Conservation (phyloP, 2,329 filamentous ascomycete genomes). For the Fusarium protoensiforme region DNA sequence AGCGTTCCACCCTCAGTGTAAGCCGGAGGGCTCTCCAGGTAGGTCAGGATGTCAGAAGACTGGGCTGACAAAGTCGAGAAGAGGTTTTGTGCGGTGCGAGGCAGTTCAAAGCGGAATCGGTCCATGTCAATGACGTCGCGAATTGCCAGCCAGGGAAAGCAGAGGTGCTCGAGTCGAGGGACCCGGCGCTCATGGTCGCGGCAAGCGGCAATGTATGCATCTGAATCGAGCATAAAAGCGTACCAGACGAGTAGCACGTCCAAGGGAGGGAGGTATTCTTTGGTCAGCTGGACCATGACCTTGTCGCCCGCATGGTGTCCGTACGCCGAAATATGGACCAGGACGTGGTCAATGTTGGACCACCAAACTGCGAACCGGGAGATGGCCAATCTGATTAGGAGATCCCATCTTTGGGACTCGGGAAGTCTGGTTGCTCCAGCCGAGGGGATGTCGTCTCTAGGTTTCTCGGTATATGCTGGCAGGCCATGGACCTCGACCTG, state of each 20-base stretch:
- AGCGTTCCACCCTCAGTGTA: background rate
- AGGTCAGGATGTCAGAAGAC: conserved; percentile 20
- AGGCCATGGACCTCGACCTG: conserved; percentile 1
- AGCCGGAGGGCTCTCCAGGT: conserved; percentile 19
- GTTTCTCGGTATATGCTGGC: conserved; percentile 9
- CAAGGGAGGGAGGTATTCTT: conserved; percentile 22
- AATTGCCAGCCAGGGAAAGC: conserved; percentile 28
- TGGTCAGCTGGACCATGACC: conserved; percentile 18
- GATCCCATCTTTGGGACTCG: conserved; percentile 23
- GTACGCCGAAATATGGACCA: conserved; percentile 17
- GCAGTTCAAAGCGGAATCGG: conserved; percentile 8
- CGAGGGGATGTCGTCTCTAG: background rate
- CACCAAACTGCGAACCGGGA: conserved; percentile 25
- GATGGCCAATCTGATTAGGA: conserved; percentile 19
- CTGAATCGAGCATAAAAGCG: conserved; percentile 4
- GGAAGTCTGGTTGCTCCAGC: background rate
- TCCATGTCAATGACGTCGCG: conserved; percentile 25
- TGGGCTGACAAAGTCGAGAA: conserved; percentile 21
- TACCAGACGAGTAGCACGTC: conserved; percentile 30
- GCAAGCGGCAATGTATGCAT: conserved; percentile 14
- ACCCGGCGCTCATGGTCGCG: background rate
- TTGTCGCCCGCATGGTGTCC: conserved; percentile 15
- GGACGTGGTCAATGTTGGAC: conserved; percentile 20
- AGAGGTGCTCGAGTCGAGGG: conserved; percentile 12
- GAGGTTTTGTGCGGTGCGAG: conserved; percentile 20